Base-by-base conservation (phyloP, 768 basidiomycete genomes). In the Stropharia rugosoannulata region DNA sequence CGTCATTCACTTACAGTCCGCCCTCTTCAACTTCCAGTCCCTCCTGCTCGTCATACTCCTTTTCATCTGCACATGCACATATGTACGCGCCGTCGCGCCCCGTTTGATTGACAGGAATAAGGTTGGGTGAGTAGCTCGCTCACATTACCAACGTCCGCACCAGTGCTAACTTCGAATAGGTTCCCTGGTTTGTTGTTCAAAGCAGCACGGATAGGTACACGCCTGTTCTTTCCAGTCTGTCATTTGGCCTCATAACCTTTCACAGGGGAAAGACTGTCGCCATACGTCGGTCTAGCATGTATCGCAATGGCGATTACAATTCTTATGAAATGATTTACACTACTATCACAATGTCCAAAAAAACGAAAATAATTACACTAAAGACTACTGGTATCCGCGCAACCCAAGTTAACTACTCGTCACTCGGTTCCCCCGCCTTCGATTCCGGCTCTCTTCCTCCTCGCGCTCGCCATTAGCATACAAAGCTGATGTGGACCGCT, bases 11-110 rank as follows among this genome's bases (percentile, higher is more conserved):
- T 4, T 32, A 13, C 3, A 80, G 80, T 95, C 96, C 27, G 97
- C 97, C 2, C 81, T 99, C 19, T 98, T 98, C 86, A 96, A 98
- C 75, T 99, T 99, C 68, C 89, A 96, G 72, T 94, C 95, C 0
- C 81, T 99, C 16, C 81, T 99, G 16, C 86, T 96, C 66, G 94
- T 96, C 69, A 87, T 98, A 60, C 82, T 98, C 8, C 81, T 99
- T 47, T 79, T 91, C 70, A 94, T 98, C 57, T 99, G 97, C 76
- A 98, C 97, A 55, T 98, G 93, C 77, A 95, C 96, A 3, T 99
- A 98, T 71, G 82, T 95, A 12, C 86, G 97, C 43, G 87, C 92
- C 0, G 87, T 95, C 13, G 87, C 92, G 3, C 97, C 97, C 10
- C 81, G 92, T 22, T 76, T 98, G 4, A 81, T 98, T 11, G 97